Percentiles rank a stretch among this genome's conserved stretches.
These are phyloP conservation scores for Saccharomycopsis amapae DNA, from an alignment of 805 yeast genomes.

Conservation along the genomic window DNA sequence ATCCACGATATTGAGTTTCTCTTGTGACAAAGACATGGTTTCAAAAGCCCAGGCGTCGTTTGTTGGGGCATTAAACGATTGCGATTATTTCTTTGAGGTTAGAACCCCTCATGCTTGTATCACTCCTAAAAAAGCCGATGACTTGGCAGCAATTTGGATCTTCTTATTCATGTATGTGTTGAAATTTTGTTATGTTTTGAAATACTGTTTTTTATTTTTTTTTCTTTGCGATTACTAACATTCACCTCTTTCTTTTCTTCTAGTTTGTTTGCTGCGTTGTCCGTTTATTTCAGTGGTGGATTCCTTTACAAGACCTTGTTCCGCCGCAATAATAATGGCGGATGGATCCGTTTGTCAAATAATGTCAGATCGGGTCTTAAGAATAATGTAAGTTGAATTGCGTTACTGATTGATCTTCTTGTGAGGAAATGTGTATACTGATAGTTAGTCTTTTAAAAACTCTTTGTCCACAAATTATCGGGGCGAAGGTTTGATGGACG, in stretches of 20 bases:
- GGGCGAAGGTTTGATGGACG: too few species aligned
- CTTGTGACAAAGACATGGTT: conserved; percentile 71
- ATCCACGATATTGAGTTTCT: conserved; percentile 61
- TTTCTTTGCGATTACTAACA: conserved; percentile 31
- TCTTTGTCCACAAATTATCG: too few species aligned
- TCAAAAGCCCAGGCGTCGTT: conserved; percentile 58
- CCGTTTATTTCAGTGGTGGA: conserved; percentile 39
- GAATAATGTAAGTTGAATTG: conserved; percentile 20
- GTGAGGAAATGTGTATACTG: background rate
- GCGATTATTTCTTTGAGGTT: conserved; percentile 79
- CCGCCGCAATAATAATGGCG: conserved; percentile 5
- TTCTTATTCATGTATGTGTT: conserved; percentile 45
- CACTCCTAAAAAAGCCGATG: conserved; percentile 59
- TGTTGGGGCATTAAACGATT: conserved; percentile 66
- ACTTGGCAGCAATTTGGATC: conserved; percentile 58
- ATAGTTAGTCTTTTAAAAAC: too few species aligned
- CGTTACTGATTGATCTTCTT: background rate
- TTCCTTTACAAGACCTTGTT: conserved; percentile 27
- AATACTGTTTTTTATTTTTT: conserved; percentile 33
- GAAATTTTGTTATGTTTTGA: conserved; percentile 27
- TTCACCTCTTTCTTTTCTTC: too few species aligned
- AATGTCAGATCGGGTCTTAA: conserved; percentile 9
- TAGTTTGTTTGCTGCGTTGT: conserved; percentile 32
- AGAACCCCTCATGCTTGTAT: conserved; percentile 84
- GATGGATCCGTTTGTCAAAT: conserved; percentile 10